Evolutionary conservation across 768 basidiomycete genomes (phyloP).

Genomic region (Floccularia luteovirens): DNA sequence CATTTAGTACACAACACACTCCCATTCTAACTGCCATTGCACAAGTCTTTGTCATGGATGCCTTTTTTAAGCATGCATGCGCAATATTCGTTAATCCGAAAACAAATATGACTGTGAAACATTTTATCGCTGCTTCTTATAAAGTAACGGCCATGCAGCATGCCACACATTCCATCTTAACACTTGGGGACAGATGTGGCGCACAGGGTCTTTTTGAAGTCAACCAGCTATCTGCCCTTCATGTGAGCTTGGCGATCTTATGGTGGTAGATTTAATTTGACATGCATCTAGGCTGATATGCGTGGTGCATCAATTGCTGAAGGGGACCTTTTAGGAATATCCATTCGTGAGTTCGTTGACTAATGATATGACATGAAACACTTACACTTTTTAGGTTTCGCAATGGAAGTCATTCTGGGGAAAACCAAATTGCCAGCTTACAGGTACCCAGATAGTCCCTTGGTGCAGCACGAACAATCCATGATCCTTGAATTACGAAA

Average conservation of each 20-base stretch:
- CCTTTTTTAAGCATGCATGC: conserved; percentile 16
- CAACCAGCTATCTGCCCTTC: conserved; percentile 23
- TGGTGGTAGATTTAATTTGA: neutral
- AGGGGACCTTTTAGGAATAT: conserved; percentile 32
- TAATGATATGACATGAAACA: neutral
- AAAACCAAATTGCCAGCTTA: conserved; percentile 12
- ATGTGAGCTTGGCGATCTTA: conserved; percentile 15
- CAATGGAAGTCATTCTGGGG: conserved; percentile 16
- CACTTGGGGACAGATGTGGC: conserved; percentile 29
- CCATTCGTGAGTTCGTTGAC: conserved; percentile 21
- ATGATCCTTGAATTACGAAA: conserved; percentile 10
- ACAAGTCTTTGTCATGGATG: conserved; percentile 25
- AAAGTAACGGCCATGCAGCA: conserved; percentile 12
- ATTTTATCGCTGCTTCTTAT: conserved; percentile 14
- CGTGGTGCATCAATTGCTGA: conserved; percentile 35
- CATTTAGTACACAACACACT: conserved; percentile 31
- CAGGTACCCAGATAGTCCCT: conserved; percentile 8
- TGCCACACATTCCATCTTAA: conserved; percentile 8
- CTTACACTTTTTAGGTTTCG: conserved; percentile 21
- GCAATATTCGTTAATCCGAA: conserved; percentile 16
- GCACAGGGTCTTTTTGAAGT: conserved; percentile 32
- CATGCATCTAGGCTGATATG: conserved; percentile 21
- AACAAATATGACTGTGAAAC: conserved; percentile 8
- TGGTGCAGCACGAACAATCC: conserved; percentile 13
- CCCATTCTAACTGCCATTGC: conserved; percentile 28